These are phyloP conservation scores for Saccharomyces uvarum DNA, from an alignment of 1,139 yeast species.

Conservation along the genomic window DNA sequence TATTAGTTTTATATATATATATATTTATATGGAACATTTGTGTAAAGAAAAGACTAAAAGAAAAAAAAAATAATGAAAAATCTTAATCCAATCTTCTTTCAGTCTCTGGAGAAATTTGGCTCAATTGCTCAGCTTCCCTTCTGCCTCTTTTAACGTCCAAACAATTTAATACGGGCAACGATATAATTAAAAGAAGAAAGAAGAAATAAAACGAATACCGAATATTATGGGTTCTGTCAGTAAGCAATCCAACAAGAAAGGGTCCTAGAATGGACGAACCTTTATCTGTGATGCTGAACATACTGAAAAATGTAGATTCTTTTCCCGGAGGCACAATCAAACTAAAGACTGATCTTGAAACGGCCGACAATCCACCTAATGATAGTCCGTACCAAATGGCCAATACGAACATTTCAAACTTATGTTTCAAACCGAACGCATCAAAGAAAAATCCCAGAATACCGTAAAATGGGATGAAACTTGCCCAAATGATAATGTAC, in stretches of 20 bases:
- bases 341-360: slow-evolving; percentile 56
- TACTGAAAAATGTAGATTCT: slow-evolving; percentile 62
- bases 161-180: slow-evolving; percentile 44
- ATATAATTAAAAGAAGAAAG: slow-evolving; percentile 41
- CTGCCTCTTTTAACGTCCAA: slow-evolving; percentile 54
- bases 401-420: slow-evolving; percentile 55
- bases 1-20: neutral
- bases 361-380: slow-evolving; percentile 58
- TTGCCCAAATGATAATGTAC: slow-evolving; percentile 49
- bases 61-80: neutral
- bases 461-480: slow-evolving; percentile 61
- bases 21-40: neutral
- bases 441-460: slow-evolving; percentile 49
- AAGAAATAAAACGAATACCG: slow-evolving; percentile 59
- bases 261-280: slow-evolving; percentile 70
- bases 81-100: slow-evolving; percentile 6
- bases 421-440: slow-evolving; percentile 47
- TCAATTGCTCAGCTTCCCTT: slow-evolving; percentile 38
- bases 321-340: slow-evolving; percentile 60
- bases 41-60: neutral
- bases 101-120: slow-evolving; percentile 10
- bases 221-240: slow-evolving; percentile 61
- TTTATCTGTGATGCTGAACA: slow-evolving; percentile 65
- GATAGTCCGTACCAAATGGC: slow-evolving; percentile 68
- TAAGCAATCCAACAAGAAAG: slow-evolving; percentile 52